Base-by-base conservation (phyloP, 2,329 filamentous ascomycete genomes). In the Bipolaris zeicola region DNA sequence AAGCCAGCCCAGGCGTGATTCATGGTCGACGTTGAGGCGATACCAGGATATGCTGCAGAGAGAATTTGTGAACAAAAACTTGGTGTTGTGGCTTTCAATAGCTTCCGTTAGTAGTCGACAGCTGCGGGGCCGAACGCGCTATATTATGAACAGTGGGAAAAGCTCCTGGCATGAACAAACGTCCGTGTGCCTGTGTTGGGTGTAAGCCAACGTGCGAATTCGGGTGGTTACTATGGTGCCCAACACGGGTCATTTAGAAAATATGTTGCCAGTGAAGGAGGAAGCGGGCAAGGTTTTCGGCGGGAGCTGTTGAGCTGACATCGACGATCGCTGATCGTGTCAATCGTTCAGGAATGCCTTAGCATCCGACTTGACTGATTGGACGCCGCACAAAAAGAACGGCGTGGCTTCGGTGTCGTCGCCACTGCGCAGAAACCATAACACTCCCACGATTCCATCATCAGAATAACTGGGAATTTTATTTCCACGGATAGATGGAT, bases 111-210 rank as follows among this genome's bases (percentile, higher is more conserved):
- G 28, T 39, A 50, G n/a, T 51, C 8, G 22, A 36, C 38, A 18
- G 33, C 24, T 34, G 49, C 37, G 49, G 53, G 51, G 53, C 49
- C 53, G 37, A 37, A 42, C 6, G 16, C 43, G 37, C 53, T 56
- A 56, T 24, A 49, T 50, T 37, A 52, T 31, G 47, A 52, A 47
- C 36, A 42, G 46, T 33, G 26, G 43, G 8, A 42, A 24, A 41
- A 31, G 20, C 24, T 28, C 36, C 43, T 31, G 43, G 36, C 24
- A 52, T 33, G 36, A 24, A 42, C 31, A 7, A 22, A 18, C 37
- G 38, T 22, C 43, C 42, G 14, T 47, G 14, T 52, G 22, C 16
- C 44, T 22, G 13, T 38, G 24, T 16, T 13, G 34, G 43, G 14
- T 50, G n/a, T 16, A 34, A 26, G 16, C 24, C 36, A 42, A 44